phyloP scores from a whole-genome alignment of 176 grass and related monocot genomes.

The Pontederia crassipes region DNA sequence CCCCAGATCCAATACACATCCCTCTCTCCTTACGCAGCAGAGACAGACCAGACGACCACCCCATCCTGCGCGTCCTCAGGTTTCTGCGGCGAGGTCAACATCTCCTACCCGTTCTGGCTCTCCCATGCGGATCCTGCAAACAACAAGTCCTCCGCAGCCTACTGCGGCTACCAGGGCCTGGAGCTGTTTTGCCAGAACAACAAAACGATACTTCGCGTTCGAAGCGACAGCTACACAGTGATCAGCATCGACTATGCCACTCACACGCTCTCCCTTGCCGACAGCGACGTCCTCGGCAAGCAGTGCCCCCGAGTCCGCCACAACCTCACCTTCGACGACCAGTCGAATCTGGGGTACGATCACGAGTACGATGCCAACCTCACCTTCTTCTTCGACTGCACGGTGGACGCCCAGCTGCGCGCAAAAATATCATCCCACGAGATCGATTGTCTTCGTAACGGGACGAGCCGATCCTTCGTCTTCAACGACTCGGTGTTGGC shows the following conservation, averaged over 20 bases:
- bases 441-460: not conserved
- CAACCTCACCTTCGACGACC: not conserved
- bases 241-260: not conserved
- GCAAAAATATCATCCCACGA: not conserved
- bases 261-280: constrained; percentile 21
- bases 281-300: not conserved
- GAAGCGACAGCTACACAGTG: constrained; percentile 27
- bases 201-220: constrained; percentile 22
- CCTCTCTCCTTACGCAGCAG: too few species aligned
- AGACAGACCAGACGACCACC: too few species aligned
- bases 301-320: not conserved
- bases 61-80: not conserved
- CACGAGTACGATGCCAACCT: not conserved
- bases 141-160: not conserved
- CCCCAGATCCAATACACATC: too few species aligned
- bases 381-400: constrained; percentile 11
- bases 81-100: constrained; percentile 9
- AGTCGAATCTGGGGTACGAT: not conserved
- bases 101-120: constrained; percentile 52
- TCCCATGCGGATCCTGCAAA: not conserved
- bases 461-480: not conserved
- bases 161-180: constrained; percentile 38
- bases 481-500: not conserved
- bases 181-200: constrained; percentile 29
- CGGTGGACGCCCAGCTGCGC: not conserved